Base-by-base conservation (phyloP, 805 yeast genomes). In the Clavispora santaluciae region DNA sequence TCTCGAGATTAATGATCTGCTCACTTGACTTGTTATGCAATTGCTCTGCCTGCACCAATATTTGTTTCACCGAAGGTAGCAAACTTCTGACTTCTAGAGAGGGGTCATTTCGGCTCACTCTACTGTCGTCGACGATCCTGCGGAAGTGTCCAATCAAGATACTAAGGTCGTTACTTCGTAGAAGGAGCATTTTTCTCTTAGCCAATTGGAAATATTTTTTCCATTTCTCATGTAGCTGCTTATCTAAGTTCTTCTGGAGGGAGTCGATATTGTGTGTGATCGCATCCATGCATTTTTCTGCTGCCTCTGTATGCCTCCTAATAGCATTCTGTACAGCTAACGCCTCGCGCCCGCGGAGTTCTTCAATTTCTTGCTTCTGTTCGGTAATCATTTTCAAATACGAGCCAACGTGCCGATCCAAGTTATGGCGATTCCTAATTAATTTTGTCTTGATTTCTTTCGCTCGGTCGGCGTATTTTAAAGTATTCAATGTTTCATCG, bases 381-480 rank as follows among this genome's bases (percentile, higher is more conserved):
- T 85, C 89, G 2, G 89, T 78, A 26, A 88, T 88, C 83, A 85
- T 83, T 61, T 82, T 81, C 55, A 86, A 64, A 55, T 88, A 89
- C 3, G 90, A 81, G 0, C 93, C 88, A 33, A 88, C 90, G 62
- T 87, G 96, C 33, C 91, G 69, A 55, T 83, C 86, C 45, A 89
- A 70, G 43, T 79, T 82, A 39, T 80, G 88, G 46, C 79, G 81
- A 56, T 89, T 89, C 45, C 93, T 63, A 2, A 76, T 71, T 2
- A 86, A 68, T 50, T 86, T 86, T 0, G 96, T 90, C 56, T 86
- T 86, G 51, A 90, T 90, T 49, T 84, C 89, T 56, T 89, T 89
- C 12, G 96, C 97, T 31, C 96, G 68, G 57, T 88, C 81, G 0
- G 97, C 97, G 60, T 90, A 91, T 57, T 87, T 86, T 45, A 91